Evolutionary conservation across 495 filamentous ascomycete species (phyloP).

Genomic region (Evernia prunastri): DNA sequence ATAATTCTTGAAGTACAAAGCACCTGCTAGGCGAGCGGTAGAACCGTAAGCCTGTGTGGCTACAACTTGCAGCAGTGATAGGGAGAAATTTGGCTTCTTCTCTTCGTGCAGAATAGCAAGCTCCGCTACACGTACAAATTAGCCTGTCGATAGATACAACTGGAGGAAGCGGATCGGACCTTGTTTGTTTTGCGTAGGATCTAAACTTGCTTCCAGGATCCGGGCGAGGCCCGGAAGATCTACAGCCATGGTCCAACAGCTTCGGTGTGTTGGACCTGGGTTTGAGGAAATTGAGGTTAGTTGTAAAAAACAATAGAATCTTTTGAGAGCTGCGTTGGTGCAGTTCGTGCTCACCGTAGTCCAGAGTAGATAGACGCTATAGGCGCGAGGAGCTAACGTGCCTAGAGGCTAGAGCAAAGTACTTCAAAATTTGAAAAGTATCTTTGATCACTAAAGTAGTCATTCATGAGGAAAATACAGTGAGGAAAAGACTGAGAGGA

Average conservation of each 20-base stretch:
- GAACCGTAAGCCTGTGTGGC: constrained; percentile 58
- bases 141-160: neutral
- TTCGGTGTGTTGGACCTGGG: constrained; percentile 4
- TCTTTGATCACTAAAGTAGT: neutral
- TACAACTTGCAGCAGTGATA: constrained; percentile 81
- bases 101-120: constrained; percentile 65
- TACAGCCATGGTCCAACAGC: constrained; percentile 60
- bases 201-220: constrained; percentile 79
- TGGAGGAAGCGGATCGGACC: constrained; percentile 46
- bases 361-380: constrained; percentile 9
- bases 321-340: neutral
- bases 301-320: neutral
- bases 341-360: constrained; percentile 1
- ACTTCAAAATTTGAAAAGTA: neutral
- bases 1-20: constrained; percentile 97
- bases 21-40: constrained; percentile 80
- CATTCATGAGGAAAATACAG: neutral
- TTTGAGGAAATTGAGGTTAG: neutral
- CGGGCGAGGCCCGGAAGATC: constrained; percentile 65
- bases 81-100: constrained; percentile 75
- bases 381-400: neutral
- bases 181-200: constrained; percentile 79
- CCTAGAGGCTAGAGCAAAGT: neutral
- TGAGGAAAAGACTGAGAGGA: neutral
- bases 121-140: constrained; percentile 58